These are phyloP conservation scores for Backusella tuberculispora DNA, from an alignment of 192 early-diverging fungal genomes.

Conservation along the genomic window DNA sequence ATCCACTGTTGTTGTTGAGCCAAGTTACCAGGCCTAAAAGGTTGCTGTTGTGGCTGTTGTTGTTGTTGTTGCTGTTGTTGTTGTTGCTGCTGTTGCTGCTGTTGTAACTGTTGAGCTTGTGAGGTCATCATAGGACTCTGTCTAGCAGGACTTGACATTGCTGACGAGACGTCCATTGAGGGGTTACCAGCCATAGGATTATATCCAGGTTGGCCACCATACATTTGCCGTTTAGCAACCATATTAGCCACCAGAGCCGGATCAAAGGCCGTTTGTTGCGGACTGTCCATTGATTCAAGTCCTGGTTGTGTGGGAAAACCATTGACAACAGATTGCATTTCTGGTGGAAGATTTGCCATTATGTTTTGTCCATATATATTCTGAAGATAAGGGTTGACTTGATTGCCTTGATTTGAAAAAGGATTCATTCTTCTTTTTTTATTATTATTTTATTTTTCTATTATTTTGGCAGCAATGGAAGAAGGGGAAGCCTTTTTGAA, in stretches of 20 bases:
- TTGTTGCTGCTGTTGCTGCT: constrained; percentile 14
- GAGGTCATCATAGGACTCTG: constrained; percentile 20
- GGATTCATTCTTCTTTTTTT: constrained; percentile 23
- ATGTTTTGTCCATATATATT: constrained; percentile 20
- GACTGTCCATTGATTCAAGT: constrained; percentile 1
- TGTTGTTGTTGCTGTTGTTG: neutral
- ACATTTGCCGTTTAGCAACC: constrained; percentile 15
- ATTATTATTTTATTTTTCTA: neutral
- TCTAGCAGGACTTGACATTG: constrained; percentile 3
- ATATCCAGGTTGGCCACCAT: neutral
- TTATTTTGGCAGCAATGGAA: constrained; percentile 1
- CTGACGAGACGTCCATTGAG: constrained; percentile 7
- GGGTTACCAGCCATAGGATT: neutral
- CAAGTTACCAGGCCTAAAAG: neutral
- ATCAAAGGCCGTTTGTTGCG: constrained; percentile 17
- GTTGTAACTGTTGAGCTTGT: constrained; percentile 9
- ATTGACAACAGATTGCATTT: constrained; percentile 26
- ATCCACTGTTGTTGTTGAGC: constrained; percentile 9
- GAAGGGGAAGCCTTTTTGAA: constrained; percentile 3
- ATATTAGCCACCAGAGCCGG: constrained; percentile 11
- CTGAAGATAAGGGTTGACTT: constrained; percentile 28
- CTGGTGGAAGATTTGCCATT: constrained; percentile 24
- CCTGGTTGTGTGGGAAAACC: constrained; percentile 22
- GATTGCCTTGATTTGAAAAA: constrained; percentile 19
- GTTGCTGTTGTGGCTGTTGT: constrained; percentile 14